Conservation (phyloP, 257 asterid genomes). For the Primulina huaijiensis region DNA sequence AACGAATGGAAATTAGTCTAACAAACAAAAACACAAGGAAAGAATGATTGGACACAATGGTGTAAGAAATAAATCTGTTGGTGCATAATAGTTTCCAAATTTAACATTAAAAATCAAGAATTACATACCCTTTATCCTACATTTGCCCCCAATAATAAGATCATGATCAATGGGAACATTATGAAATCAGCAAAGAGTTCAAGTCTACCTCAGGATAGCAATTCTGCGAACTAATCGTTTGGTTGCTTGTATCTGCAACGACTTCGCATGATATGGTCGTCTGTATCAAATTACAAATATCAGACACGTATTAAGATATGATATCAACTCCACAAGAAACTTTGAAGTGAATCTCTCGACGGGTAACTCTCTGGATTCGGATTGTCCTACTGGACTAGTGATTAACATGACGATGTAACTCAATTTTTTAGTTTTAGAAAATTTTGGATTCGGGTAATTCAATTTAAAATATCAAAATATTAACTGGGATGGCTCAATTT, state of each 20-base stretch:
- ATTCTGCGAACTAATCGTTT: constrained; percentile 39
- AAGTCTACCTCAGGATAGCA: constrained; percentile 57
- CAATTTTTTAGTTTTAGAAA: too few species aligned
- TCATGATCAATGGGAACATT: background rate
- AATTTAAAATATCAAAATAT: too few species aligned
- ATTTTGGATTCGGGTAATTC: too few species aligned
- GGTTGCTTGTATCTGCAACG: constrained; percentile 37
- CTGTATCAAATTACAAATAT: constrained; percentile 37
- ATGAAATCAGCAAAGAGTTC: background rate
- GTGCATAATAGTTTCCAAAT: background rate
- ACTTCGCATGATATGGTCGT: constrained; percentile 39
- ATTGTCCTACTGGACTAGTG: too few species aligned
- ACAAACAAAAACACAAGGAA: background rate
- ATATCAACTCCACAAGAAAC: background rate
- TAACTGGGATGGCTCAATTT: too few species aligned
- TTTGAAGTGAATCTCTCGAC: too few species aligned
- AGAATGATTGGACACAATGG: background rate
- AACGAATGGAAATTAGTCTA: background rate
- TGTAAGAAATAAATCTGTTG: background rate
- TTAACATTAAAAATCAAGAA: background rate
- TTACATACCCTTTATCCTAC: background rate
- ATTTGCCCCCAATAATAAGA: background rate
- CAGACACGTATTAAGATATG: background rate
- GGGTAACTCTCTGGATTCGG: too few species aligned
- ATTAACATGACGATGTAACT: too few species aligned